Conservation (phyloP, 768 basidiomycete species). For the Royoungia palumana region DNA sequence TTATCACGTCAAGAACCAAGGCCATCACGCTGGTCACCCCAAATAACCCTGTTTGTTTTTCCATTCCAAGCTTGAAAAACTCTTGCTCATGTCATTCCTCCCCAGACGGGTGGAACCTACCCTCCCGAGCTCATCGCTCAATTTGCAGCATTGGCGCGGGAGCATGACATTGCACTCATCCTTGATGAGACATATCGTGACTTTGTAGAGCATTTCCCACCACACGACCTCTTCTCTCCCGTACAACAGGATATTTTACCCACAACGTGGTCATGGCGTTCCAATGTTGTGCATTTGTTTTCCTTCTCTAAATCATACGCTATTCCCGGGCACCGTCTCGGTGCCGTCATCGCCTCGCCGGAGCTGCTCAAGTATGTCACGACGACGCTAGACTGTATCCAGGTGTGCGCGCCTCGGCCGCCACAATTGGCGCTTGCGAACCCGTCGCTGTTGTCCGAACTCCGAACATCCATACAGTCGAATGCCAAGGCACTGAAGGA, state of each 20-base stretch:
- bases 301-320: constrained; percentile 81
- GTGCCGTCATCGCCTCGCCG: constrained; percentile 63
- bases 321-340: constrained; percentile 81
- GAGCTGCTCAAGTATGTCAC: constrained; percentile 45
- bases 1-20: constrained; percentile 57
- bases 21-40: constrained; percentile 76
- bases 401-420: constrained; percentile 74
- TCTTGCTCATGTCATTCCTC: background rate
- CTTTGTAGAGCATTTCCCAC: constrained; percentile 53
- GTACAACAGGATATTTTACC: background rate
- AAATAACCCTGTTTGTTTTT: constrained; percentile 61
- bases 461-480: constrained; percentile 50
- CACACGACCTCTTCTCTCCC: constrained; percentile 54
- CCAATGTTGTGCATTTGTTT: constrained; percentile 63
- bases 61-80: background rate
- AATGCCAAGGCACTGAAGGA: constrained; percentile 47
- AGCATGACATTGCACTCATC: constrained; percentile 58
- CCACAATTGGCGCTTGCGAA: constrained; percentile 64
- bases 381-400: constrained; percentile 73
- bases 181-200: constrained; percentile 91
- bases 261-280: constrained; percentile 49
- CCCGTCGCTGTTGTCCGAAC: constrained; percentile 45
- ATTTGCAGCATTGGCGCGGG: constrained; percentile 58
- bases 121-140: constrained; percentile 49
- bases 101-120: constrained; percentile 69